Base-by-base conservation (phyloP, 78 protist genomes). In the Dictyostelium firmibasis region DNA sequence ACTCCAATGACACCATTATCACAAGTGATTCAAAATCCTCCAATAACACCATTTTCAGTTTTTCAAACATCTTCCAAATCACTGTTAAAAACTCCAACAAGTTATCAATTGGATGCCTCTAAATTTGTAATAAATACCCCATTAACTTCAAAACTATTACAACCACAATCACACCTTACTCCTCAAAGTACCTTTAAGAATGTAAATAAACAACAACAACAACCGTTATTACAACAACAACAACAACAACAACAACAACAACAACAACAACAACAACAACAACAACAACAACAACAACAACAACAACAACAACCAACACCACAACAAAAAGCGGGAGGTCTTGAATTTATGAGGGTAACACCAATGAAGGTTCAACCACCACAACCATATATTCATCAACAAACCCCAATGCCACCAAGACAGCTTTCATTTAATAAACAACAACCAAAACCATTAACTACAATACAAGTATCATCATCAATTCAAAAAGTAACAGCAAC, bases 331-430 rank as follows among this genome's bases (percentile, higher is more conserved):
- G 20, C 2, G 20, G 27, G 25, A 13, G 67, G 18, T 5, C 7
- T 18, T 57, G 67, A 57, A 0, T 57, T 57, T 5, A 20, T 20
- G 4, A 57, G 9, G 9, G 27, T 10, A 2, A 33, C 44, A 31
- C 79, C 79, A 72, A 67, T 67, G 3, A 23, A 27, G 3, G 35
- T 67, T 67, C 25, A 72, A 72, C 79, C 79, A 72, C 44, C 79
- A 4, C 33, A 14, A 31, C 33, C 36, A 11, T 72, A 27, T 18
- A 27, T 29, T 31, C 79, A 72, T 33, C 79, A 72, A 33, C 79
- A 27, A 72, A 72, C 79, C 3, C 79, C 79, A 27, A 72, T 72
- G 79, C 79, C 79, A 29, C 43, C 79, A 72, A 72, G 79, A 72
- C 79, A 72, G 33, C 33, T 72, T 33, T 33, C 79, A 27, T 72